Evolutionary conservation across 1,139 yeast genomes (phyloP).

Genomic region (Saccharomyces hybrid): DNA sequence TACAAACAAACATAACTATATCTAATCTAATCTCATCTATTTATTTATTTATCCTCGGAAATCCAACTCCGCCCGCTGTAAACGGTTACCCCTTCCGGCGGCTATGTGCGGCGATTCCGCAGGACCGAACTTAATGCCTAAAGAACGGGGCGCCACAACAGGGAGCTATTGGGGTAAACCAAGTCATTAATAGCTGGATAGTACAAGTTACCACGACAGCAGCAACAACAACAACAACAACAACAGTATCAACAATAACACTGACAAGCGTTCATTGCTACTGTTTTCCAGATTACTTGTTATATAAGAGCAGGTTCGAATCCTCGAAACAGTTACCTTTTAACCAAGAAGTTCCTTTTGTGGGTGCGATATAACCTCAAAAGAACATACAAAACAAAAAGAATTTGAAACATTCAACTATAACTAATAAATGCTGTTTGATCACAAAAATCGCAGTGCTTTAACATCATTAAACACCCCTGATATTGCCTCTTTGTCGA

Average conservation of each 20-base stretch:
- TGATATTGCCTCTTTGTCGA: slow-evolving; percentile 35
- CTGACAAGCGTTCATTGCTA: not conserved
- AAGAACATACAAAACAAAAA: not conserved
- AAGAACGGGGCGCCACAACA: not conserved
- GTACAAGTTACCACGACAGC: not conserved
- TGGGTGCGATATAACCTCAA: not conserved
- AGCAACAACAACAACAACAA: not conserved
- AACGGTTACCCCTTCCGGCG: not conserved
- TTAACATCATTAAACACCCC: slow-evolving; percentile 28
- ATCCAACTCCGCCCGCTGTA: not conserved
- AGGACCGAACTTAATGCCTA: not conserved
- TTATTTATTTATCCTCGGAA: not conserved
- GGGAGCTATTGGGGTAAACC: not conserved
- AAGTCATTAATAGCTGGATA: not conserved
- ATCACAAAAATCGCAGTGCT: slow-evolving; percentile 21
- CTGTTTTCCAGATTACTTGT: not conserved
- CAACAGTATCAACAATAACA: not conserved
- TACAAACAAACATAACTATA: not conserved
- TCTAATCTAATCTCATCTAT: not conserved
- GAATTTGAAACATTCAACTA: not conserved
- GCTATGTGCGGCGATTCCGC: slow-evolving; percentile 1
- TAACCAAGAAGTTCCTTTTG: not conserved
- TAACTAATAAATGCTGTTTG: not conserved
- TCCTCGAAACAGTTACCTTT: not conserved
- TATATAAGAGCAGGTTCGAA: not conserved